phyloP scores from a whole-genome alignment of 1,284 basidiomycete genomes.

The Moesziomyces antarcticus region DNA sequence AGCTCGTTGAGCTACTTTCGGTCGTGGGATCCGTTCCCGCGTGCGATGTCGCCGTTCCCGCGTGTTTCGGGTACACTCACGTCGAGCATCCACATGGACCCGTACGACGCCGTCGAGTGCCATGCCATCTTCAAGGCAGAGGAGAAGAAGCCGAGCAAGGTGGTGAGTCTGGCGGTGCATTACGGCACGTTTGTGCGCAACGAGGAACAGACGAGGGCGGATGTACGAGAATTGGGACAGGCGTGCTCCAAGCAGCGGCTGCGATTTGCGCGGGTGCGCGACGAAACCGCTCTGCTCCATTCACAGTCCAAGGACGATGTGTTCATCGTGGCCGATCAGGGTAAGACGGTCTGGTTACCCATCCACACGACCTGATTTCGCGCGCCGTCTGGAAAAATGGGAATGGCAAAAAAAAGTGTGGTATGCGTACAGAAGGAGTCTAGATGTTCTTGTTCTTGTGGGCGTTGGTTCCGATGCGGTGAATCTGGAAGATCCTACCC shows the following conservation, averaged over 20 bases:
- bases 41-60: slow-evolving; percentile 51
- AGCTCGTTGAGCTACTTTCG: slow-evolving; percentile 47
- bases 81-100: slow-evolving; percentile 58
- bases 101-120: slow-evolving; percentile 51
- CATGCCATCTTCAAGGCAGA: slow-evolving; percentile 19
- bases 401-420: neutral
- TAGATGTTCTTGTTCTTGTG: slow-evolving; percentile 45
- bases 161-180: slow-evolving; percentile 45
- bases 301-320: slow-evolving; percentile 12
- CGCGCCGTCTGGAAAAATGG: too few species aligned
- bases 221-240: slow-evolving; percentile 43
- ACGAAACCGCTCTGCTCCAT: slow-evolving; percentile 11
- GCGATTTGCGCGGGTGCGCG: slow-evolving; percentile 18
- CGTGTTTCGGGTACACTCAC: slow-evolving; percentile 45
- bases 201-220: slow-evolving; percentile 47
- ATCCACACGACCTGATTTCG: slow-evolving; percentile 5
- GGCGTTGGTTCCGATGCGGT: slow-evolving; percentile 28
- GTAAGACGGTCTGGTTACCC: slow-evolving; percentile 54
- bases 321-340: slow-evolving; percentile 56
- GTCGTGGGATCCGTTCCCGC: slow-evolving; percentile 57
- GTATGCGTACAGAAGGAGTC: neutral
- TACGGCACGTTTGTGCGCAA: slow-evolving; percentile 59
- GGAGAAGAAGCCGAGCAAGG: slow-evolving; percentile 4
- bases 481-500: slow-evolving; percentile 39
- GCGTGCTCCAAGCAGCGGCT: slow-evolving; percentile 38